These are phyloP conservation scores for Mycena maculata DNA, from an alignment of 768 basidiomycete species.

Conservation along the genomic window DNA sequence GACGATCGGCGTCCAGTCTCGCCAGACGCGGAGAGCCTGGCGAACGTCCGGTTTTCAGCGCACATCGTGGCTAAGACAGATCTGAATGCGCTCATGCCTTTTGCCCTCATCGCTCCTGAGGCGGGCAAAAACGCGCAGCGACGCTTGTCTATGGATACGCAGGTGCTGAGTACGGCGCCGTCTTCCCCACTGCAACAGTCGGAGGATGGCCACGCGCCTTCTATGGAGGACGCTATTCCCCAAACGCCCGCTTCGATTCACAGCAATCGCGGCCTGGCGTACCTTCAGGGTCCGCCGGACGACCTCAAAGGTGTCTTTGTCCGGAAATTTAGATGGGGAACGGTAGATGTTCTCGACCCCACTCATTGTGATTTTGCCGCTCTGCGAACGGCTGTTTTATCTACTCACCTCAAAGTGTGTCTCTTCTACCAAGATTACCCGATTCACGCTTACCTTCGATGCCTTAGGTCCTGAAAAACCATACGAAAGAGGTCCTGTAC, in stretches of 20 bases:
- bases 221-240: slow-evolving; percentile 43
- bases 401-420: slow-evolving; percentile 86
- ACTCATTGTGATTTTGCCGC: slow-evolving; percentile 90
- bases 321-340: slow-evolving; percentile 89
- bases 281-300: slow-evolving; percentile 68
- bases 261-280: slow-evolving; percentile 51
- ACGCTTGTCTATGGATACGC: slow-evolving; percentile 46
- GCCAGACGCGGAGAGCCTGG: slow-evolving; percentile 76
- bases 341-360: slow-evolving; percentile 86
- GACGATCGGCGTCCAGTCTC: slow-evolving; percentile 68
- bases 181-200: slow-evolving; percentile 49
- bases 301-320: slow-evolving; percentile 81
- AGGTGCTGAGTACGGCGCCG: slow-evolving; percentile 43
- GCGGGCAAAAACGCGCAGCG: slow-evolving; percentile 55
- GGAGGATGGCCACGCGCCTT: slow-evolving; percentile 57
- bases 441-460: neutral
- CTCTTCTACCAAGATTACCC: neutral
- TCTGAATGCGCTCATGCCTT: slow-evolving; percentile 72
- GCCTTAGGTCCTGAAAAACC: slow-evolving; percentile 78
- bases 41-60: slow-evolving; percentile 83
- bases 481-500: slow-evolving; percentile 91
- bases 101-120: slow-evolving; percentile 85
- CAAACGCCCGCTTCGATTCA: slow-evolving; percentile 52
- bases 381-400: slow-evolving; percentile 84
- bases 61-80: slow-evolving; percentile 71